phyloP scores from a whole-genome alignment of 2,329 filamentous ascomycete genomes.

The Fusarium verrucosum region DNA sequence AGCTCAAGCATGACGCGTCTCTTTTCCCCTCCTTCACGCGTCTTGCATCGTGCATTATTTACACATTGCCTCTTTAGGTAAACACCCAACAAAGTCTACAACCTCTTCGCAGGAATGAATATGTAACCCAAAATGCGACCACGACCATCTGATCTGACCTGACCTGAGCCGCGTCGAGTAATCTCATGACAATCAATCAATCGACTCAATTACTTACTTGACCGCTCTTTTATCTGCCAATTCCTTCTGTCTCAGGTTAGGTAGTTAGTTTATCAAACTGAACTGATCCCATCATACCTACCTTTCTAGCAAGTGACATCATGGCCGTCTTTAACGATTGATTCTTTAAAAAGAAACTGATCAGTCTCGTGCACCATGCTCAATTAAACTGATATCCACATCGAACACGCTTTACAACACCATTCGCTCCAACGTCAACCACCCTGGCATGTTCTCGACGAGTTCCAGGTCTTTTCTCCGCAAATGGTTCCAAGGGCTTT shows the following conservation, averaged over 20 bases:
- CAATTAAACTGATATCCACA: slow-evolving; percentile 39
- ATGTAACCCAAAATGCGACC: slow-evolving; percentile 34
- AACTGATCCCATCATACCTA: not conserved
- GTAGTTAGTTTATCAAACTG: not conserved
- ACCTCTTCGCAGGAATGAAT: slow-evolving; percentile 22
- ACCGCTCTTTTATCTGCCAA: slow-evolving; percentile 21
- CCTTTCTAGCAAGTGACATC: slow-evolving; percentile 22
- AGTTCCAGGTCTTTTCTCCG: not conserved
- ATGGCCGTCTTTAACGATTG: slow-evolving; percentile 14
- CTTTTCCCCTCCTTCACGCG: slow-evolving; percentile 13
- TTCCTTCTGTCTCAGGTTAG: not conserved
- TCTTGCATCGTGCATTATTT: slow-evolving; percentile 22
- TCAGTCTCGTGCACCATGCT: slow-evolving; percentile 20
- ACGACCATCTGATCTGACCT: not conserved
- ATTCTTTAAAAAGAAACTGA: slow-evolving; percentile 23
- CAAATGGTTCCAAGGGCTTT: slow-evolving; percentile 13
- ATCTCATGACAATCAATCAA: not conserved
- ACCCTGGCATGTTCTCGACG: slow-evolving; percentile 1
- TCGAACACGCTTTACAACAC: slow-evolving; percentile 33
- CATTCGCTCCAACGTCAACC: slow-evolving; percentile 23
- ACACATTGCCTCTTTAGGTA: slow-evolving; percentile 32
- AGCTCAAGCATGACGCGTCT: slow-evolving; percentile 21
- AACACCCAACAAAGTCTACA: slow-evolving; percentile 14
- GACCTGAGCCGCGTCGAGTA: slow-evolving; percentile 2
- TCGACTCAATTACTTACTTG: slow-evolving; percentile 3